A percentile compares a stretch with the other conserved stretches of the same genome.
Evolutionary conservation across 352 stramenopile genomes (phyloP).

Genomic region (Phytophthora capsici): DNA sequence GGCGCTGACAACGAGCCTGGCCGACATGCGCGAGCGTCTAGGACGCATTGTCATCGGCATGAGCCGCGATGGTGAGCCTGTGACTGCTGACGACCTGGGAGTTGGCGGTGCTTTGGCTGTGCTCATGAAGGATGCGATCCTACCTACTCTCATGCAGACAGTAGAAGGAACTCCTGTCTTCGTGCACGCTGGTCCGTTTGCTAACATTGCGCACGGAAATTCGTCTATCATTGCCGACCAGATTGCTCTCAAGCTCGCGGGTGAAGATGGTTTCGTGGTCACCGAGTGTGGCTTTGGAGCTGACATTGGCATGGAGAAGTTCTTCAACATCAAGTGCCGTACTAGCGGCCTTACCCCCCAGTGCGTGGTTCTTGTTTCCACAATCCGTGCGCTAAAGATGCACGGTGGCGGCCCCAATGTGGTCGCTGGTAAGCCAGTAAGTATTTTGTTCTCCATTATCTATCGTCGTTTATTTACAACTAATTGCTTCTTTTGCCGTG

Average conservation of each 20-base stretch:
- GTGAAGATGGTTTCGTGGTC: conserved; percentile 96
- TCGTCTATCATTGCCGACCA: conserved; percentile 98
- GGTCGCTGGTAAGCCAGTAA: conserved; percentile 92
- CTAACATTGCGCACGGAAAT: conserved; percentile 98
- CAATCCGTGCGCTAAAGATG: conserved; percentile 98
- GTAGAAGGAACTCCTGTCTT: conserved; percentile 96
- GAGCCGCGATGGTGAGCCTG: conserved; percentile 74
- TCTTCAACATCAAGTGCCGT: conserved; percentile 99
- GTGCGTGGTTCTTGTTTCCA: conserved; percentile 98
- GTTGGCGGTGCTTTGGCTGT: conserved; percentile 96
- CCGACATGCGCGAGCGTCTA: conserved; percentile 95
- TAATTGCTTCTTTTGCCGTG: background rate
- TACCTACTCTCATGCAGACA: conserved; percentile 98
- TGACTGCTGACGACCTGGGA: conserved; percentile 98
- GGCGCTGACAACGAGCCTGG: conserved; percentile 93
- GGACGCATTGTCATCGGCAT: conserved; percentile 95
- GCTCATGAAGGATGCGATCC: conserved; percentile 98
- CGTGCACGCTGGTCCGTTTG: conserved; percentile 98
- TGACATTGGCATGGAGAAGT: conserved; percentile 98
- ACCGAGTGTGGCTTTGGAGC: conserved; percentile 98
- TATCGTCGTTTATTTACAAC: conserved; percentile 1
- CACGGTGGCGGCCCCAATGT: conserved; percentile 98
- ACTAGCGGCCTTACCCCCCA: conserved; percentile 95
- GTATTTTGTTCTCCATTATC: conserved; percentile 15
- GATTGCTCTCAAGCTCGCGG: conserved; percentile 93